Conservation (phyloP, 306 rosid species). For the Medicago arabica region DNA sequence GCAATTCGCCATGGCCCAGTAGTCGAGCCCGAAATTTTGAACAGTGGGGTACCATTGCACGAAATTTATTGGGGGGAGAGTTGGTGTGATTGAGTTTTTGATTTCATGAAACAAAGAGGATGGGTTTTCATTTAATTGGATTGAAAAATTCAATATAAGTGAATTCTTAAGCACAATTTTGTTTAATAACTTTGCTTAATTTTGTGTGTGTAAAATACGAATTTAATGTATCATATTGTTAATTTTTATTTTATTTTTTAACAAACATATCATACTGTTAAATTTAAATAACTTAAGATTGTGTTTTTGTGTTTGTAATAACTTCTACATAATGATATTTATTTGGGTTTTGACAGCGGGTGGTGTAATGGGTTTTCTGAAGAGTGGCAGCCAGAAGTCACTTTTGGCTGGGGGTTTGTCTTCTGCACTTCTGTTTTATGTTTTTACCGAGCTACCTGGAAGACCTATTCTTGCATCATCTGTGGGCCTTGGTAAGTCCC, state of each 20-base stretch:
- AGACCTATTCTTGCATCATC: constrained; percentile 90
- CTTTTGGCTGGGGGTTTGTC: constrained; percentile 88
- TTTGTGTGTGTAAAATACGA: neutral
- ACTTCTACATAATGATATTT: constrained; percentile 3
- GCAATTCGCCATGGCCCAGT: too few relatives aligned
- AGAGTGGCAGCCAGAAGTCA: constrained; percentile 96
- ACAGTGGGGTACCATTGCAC: too few relatives aligned
- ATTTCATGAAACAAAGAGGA: too few relatives aligned
- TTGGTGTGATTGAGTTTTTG: too few relatives aligned
- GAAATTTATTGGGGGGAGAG: too few relatives aligned
- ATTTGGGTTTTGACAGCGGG: constrained; percentile 63
- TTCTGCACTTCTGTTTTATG: constrained; percentile 65
- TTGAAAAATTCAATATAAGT: neutral
- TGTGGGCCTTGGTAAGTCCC: constrained; percentile 81
- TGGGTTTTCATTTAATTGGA: too few relatives aligned
- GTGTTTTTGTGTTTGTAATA: neutral
- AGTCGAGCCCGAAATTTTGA: too few relatives aligned
- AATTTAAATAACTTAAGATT: neutral
- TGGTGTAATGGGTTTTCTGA: constrained; percentile 90
- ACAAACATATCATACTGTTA: neutral
- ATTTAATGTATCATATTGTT: neutral
- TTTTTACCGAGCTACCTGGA: constrained; percentile 71
- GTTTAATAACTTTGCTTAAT: neutral
- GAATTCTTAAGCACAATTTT: neutral
- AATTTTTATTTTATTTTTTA: neutral